phyloP scores from a whole-genome alignment of 176 grass and related monocot genomes.

The Eleusine coracana region DNA sequence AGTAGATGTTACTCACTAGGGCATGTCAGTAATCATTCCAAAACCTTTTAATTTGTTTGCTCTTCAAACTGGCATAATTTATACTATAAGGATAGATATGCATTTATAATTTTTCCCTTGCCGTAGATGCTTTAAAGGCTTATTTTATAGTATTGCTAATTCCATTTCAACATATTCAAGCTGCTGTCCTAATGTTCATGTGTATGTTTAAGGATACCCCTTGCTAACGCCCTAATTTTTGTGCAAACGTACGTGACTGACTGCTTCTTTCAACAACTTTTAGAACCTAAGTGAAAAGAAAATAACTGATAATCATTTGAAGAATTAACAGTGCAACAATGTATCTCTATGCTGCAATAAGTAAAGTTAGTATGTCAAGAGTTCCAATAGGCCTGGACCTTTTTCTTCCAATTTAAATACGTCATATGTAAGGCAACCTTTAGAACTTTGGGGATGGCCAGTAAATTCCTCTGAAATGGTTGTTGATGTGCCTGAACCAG shows the following conservation, averaged over 20 bases:
- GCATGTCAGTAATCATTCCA: neutral
- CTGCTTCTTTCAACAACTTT: conserved; percentile 5
- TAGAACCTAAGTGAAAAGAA: neutral
- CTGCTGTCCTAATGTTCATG: neutral
- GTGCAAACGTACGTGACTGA: neutral
- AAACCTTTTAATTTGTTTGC: neutral
- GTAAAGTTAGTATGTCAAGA: neutral
- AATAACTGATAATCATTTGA: neutral
- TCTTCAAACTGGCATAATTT: neutral
- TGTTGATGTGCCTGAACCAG: neutral
- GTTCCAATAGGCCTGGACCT: neutral
- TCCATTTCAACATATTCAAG: neutral
- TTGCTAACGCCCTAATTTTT: neutral
- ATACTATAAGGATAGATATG: too few species aligned
- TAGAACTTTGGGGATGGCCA: neutral
- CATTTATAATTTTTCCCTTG: too few species aligned
- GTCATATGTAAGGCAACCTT: neutral
- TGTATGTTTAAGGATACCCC: neutral
- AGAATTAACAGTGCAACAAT: neutral
- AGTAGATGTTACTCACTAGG: neutral
- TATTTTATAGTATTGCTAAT: neutral
- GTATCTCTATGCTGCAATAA: neutral
- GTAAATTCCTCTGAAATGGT: neutral
- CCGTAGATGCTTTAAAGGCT: neutral
- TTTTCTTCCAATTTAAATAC: conserved; percentile 5